Base-by-base conservation (phyloP, 148 eudicot species). In the Rhododendron ovatum region DNA sequence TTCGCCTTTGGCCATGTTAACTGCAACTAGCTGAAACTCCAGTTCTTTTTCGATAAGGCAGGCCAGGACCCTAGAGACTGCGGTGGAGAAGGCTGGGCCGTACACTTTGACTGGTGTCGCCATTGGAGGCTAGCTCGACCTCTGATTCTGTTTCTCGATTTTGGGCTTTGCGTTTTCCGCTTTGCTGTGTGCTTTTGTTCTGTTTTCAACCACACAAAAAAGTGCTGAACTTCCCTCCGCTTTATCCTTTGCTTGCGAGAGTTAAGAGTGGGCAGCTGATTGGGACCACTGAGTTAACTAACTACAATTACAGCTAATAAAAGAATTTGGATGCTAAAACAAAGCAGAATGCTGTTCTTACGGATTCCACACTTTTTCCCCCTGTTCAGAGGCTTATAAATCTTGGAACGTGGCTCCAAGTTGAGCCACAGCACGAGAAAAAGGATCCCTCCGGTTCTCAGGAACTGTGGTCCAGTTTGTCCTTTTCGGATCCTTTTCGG, bases 1-100 rank as follows among this genome's bases (percentile, higher is more conserved):
- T 76, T 96, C 93, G 24, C 89, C 95, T 85, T 96, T 94, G 82
- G 94, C 84, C 96, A 94, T 92, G 89, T 89, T 87, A 80, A 96
- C 89, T 78, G 84, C 85, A 83, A 93, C 55, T 86, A 90, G 92
- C 79, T 94, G 88, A 89, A 88, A 96, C 2, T 86, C 90, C 47
- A 95, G 94, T n/a, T 95, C 92, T 88, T 95, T 95, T 84, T 95
- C 98, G 2, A 94, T n/a, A 7, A 95, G 92, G 88, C 95, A 93
- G 39, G 86, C 92, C 24, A 95, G 83, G 79, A 94, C 98, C 79
- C 98, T 93, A 4, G 94, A 89, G 47, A 94, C 98, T 1, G 97
- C 97, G 26, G 95, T 89, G 11, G 98, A 95, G 22, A 93, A 5
- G 4, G 98, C 84, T 9, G 98, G 94, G 4, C 97, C 98, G 90